These are phyloP conservation scores for Entelexis paramagnoliae DNA, from an alignment of 1,139 yeast genomes.

Conservation along the genomic window DNA sequence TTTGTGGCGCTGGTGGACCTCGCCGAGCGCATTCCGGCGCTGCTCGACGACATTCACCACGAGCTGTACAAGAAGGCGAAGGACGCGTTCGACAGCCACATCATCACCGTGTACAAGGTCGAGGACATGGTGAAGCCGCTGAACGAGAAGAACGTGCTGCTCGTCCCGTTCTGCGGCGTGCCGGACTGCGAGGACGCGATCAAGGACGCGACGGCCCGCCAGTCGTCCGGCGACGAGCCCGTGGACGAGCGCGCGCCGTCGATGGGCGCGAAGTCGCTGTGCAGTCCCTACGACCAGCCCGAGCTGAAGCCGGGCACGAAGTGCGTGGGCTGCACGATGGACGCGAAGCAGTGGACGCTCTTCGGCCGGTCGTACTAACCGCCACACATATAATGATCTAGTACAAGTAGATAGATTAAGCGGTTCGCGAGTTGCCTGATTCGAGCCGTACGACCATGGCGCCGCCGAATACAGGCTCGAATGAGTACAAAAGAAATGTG, in stretches of 20 bases:
- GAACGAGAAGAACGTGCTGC: slow-evolving; percentile 79
- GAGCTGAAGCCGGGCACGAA: slow-evolving; percentile 62
- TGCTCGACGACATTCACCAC: slow-evolving; percentile 69
- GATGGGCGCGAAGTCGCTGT: slow-evolving; percentile 98
- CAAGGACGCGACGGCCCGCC: slow-evolving; percentile 80
- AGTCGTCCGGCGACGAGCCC: slow-evolving; percentile 71
- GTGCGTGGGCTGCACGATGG: slow-evolving; percentile 73
- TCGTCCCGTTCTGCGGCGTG: slow-evolving; percentile 97
- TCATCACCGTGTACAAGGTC: slow-evolving; percentile 74
- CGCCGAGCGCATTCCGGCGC: slow-evolving; percentile 57
- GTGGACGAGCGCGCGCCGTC: slow-evolving; percentile 94
- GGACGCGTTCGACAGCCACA: slow-evolving; percentile 68
- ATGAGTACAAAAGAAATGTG: too few species aligned
- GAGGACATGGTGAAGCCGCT: slow-evolving; percentile 86
- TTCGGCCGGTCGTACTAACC: slow-evolving; percentile 84
- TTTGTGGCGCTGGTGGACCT: slow-evolving; percentile 55
- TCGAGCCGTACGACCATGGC: too few species aligned
- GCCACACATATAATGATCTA: neutral
- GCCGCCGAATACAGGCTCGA: too few species aligned
- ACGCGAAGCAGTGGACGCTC: slow-evolving; percentile 76
- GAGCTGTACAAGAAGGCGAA: slow-evolving; percentile 73
- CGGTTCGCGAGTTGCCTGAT: too few species aligned
- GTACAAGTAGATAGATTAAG: slow-evolving; percentile 2
- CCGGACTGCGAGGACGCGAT: slow-evolving; percentile 93
- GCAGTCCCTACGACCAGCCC: slow-evolving; percentile 94